phyloP scores from a whole-genome alignment of 306 rosid species.

The Acacia acuminata region DNA sequence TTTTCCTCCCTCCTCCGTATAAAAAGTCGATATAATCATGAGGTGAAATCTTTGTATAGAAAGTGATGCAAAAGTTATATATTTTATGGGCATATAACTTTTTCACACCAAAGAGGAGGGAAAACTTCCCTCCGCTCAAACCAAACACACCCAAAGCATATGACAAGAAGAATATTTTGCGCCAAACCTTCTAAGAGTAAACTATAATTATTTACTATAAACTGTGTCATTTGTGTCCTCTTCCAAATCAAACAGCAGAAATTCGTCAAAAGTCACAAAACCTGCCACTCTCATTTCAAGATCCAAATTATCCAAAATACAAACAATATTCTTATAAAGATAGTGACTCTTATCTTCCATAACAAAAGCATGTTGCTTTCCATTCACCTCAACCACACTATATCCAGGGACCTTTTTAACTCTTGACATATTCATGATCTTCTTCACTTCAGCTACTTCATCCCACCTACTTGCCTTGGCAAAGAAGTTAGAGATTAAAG shows the following conservation, averaged over 20 bases:
- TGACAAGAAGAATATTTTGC: background rate
- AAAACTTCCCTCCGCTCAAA: no score
- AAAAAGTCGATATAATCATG: no score
- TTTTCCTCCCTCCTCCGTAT: no score
- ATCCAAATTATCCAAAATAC: conserved; percentile 36
- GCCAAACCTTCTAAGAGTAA: background rate
- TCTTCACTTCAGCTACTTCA: conserved; percentile 40
- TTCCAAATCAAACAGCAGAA: conserved; percentile 15
- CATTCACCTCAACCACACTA: conserved; percentile 51
- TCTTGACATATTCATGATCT: conserved; percentile 38
- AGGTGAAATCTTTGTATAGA: no score
- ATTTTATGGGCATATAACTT: no score
- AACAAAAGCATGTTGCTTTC: conserved; percentile 48
- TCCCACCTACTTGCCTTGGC: conserved; percentile 46
- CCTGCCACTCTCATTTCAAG: conserved; percentile 37
- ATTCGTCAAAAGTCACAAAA: conserved; percentile 19
- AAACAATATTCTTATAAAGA: conserved; percentile 29
- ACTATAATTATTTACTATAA: background rate
- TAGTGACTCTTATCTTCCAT: conserved; percentile 48
- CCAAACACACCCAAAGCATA: no score
- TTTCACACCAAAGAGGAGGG: no score
- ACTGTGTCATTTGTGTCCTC: conserved; percentile 16
- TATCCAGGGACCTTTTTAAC: conserved; percentile 47
- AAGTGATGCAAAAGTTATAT: no score
- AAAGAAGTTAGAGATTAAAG: conserved; percentile 49